Evolutionary conservation across 2,329 filamentous ascomycete genomes (phyloP), one percentile per base, ranked within the genome.

Genomic region (Aspergillus alliaceus): DNA sequence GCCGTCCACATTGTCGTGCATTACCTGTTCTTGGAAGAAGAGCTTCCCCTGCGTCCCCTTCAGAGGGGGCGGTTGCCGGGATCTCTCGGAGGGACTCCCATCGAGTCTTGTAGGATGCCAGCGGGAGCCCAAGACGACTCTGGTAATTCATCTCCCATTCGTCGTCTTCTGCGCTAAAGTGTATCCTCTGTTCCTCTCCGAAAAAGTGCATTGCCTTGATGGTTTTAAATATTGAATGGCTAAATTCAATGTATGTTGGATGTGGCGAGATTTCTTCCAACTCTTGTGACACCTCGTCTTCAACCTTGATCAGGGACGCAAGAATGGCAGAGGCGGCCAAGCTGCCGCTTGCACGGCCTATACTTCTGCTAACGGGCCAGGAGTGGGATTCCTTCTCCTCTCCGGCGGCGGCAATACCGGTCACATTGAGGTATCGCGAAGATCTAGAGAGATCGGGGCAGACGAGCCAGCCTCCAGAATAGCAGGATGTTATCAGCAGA

Each of bases 101-200:
- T 44, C 56, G 59, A 32, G 39, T 32, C 39, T 62, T 57, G 42
- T 51, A 59, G 35, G 57, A 50, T 44, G 55, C 40, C 15, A 64
- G 56, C 6, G 59, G 58, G 32, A 62, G 39, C 7, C 56, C 59
- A 20, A 53, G 50, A 15, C 63, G 58, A 20, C 37, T 48, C 37
- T 53, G 51, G 53, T 55, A 59, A 31, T 59, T 46, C 8, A 32
- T 39, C 25, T 59, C 60, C 61, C 61, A 65, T 40, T 57, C 52
- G 34, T 63, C 59, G 44, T 65, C 52, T 49, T 61, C 59, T 42
- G 63, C 63, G 24, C 55, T 48, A 51, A 65, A 64, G 39, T 57
- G 56, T 12, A 65, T 57, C 27, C 51, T 37, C 27, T 57, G 57
- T 20, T 53, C 42, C 37, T 47, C 32, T 40, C 42, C 55, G 48